A percentile compares a stretch with the other conserved stretches of the same genome.
phyloP scores from a whole-genome alignment of 768 basidiomycete genomes.

The Boletus coccyginus region DNA sequence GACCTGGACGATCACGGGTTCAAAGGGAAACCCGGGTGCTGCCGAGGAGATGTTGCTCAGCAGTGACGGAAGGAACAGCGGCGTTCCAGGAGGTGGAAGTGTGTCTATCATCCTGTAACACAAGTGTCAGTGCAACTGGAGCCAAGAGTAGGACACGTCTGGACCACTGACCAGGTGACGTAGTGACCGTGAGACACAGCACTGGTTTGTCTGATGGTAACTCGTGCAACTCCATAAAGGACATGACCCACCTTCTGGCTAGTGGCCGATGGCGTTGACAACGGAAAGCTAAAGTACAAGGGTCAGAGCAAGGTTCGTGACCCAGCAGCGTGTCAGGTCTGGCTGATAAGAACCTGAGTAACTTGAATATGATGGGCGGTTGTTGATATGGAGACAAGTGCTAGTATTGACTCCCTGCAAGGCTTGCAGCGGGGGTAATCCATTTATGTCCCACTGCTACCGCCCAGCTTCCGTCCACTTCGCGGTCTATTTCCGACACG shows the following conservation, averaged over 20 bases:
- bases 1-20: constrained; percentile 62
- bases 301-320: background rate
- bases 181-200: constrained; percentile 6
- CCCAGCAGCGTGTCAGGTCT: constrained; percentile 1
- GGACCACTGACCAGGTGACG: background rate
- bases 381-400: constrained; percentile 23
- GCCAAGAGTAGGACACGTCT: too few relatives aligned
- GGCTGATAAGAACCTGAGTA: background rate
- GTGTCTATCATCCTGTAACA: constrained; percentile 18
- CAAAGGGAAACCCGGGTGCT: constrained; percentile 51
- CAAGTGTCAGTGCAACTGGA: background rate
- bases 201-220: constrained; percentile 28
- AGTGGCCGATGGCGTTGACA: background rate
- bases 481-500: constrained; percentile 24
- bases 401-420: too few relatives aligned
- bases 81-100: constrained; percentile 41
- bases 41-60: constrained; percentile 45
- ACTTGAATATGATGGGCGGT: background rate
- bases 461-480: background rate
- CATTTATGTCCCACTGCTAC: background rate
- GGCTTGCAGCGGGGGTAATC: background rate
- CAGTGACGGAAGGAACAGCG: constrained; percentile 48
- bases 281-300: background rate
- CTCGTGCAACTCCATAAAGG: constrained; percentile 3
- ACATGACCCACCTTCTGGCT: background rate